A percentile compares a stretch with the other conserved stretches of the same genome.
phyloP scores from a whole-genome alignment of 768 basidiomycete species.

The Boletus huronensis region DNA sequence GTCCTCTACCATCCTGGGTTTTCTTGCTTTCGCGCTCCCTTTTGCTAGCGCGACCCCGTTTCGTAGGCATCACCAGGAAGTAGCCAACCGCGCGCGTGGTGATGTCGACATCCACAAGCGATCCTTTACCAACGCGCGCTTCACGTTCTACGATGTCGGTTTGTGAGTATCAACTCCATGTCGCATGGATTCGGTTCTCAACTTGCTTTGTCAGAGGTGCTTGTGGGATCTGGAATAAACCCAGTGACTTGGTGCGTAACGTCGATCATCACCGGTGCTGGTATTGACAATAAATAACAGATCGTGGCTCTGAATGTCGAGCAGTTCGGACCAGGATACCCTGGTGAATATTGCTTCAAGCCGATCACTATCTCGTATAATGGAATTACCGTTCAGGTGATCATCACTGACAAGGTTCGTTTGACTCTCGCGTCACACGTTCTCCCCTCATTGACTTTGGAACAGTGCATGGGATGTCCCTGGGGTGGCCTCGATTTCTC shows the following conservation, averaged over 20 bases:
- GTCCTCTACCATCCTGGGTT: slow-evolving; percentile 31
- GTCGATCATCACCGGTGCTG: not conserved
- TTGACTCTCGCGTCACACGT: not conserved
- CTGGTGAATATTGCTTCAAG: slow-evolving; percentile 62
- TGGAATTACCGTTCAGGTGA: slow-evolving; percentile 52
- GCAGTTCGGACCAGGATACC: slow-evolving; percentile 57
- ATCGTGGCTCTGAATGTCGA: slow-evolving; percentile 27
- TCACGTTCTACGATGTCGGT: slow-evolving; percentile 55
- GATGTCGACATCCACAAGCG: slow-evolving; percentile 38
- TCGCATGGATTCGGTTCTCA: not conserved
- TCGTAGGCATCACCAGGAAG: slow-evolving; percentile 40
- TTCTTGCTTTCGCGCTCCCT: slow-evolving; percentile 34
- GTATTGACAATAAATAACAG: slow-evolving; percentile 10
- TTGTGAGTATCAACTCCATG: slow-evolving; percentile 34
- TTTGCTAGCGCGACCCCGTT: slow-evolving; percentile 30
- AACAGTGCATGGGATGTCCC: slow-evolving; percentile 63
- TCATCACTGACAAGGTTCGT: slow-evolving; percentile 57
- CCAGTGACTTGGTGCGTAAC: slow-evolving; percentile 27
- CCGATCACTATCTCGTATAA: slow-evolving; percentile 55
- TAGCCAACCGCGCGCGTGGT: slow-evolving; percentile 44
- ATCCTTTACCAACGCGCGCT: slow-evolving; percentile 34
- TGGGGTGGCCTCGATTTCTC: slow-evolving; percentile 67
- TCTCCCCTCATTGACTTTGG: not conserved
- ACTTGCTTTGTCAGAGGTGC: slow-evolving; percentile 42
- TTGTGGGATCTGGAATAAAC: slow-evolving; percentile 42